A percentile compares a stretch with the other conserved stretches of the same genome.
Conservation (phyloP, 2,329 filamentous ascomycete genomes). For the Cladosporium austrohemisphaericum region DNA sequence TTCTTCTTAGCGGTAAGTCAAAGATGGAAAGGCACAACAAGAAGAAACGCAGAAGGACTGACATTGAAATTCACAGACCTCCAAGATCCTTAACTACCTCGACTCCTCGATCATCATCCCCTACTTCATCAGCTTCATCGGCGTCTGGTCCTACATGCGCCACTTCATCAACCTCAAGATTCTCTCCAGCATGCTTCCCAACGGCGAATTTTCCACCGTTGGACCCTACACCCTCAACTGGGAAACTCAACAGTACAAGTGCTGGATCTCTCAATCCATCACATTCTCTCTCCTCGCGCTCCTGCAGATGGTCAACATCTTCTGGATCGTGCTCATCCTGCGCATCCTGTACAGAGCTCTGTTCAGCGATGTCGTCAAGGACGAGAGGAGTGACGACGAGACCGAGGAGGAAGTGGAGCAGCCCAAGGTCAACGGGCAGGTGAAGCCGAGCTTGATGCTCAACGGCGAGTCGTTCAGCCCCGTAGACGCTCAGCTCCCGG, state of each 20-base stretch:
- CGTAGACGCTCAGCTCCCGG: conserved; percentile 16
- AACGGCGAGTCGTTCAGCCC: conserved; percentile 20
- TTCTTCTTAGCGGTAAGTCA: conserved; percentile 89
- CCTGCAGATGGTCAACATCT: conserved; percentile 72
- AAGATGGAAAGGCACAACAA: too few species aligned
- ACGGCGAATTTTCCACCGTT: conserved; percentile 63
- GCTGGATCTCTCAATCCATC: conserved; percentile 64
- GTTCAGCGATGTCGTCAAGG: conserved; percentile 57
- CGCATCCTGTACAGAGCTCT: conserved; percentile 71
- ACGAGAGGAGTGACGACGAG: conserved; percentile 71
- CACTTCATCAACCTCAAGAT: conserved; percentile 80
- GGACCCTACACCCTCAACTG: conserved; percentile 74
- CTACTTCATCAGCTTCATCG: conserved; percentile 80
- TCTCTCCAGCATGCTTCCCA: conserved; percentile 67
- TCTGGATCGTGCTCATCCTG: conserved; percentile 76
- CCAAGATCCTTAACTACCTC: conserved; percentile 88
- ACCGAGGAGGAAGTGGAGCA: conserved; percentile 45
- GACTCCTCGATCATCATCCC: conserved; percentile 73
- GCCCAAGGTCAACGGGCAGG: conserved; percentile 9
- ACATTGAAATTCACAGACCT: conserved; percentile 56
- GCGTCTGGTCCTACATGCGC: conserved; percentile 82
- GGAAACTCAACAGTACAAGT: conserved; percentile 74
- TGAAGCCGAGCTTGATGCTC: conserved; percentile 19
- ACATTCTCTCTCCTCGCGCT: conserved; percentile 60
- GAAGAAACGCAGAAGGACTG: not conserved